Evolutionary conservation across 805 yeast genomes (phyloP), one percentile per base, ranked within the genome.

Genomic region (Lipomyces sp.): DNA sequence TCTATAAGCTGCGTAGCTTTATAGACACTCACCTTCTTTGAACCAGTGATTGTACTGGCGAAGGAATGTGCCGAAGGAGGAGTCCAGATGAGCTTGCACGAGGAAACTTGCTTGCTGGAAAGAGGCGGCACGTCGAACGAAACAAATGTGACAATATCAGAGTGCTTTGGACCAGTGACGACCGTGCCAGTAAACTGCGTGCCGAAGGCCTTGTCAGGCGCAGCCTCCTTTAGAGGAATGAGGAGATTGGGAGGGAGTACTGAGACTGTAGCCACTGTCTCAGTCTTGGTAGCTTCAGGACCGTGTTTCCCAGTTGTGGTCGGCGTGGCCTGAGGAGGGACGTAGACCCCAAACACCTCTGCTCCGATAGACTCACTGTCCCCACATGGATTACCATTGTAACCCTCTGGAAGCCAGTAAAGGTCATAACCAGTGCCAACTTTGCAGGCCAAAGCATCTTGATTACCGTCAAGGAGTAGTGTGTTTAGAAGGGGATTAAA

Each of bases 41-140:
- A n/a, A 56, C 70, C 70, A 13, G 63, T 42, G 61, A 66, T 48
- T 30, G 64, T 60, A 13, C 64, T 56, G 15, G 70, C 65, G 65
- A 66, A 64, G 18, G 70, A 66, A 18, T n/a, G 29, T 7, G 24
- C 53, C 6, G 70, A 60, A 33, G 70, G 69, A 34, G 69, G 65
- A 10, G 67, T 66, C 69, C 70, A 66, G 63, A 55, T 18, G n/a
- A 66, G 56, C 57, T 64, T 59, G 70, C 70, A 66, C 7, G 64
- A 57, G 37, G 54, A 45, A 34, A 61, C 70, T 8, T 58, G 32
- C 11, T 50, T 18, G 48, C 29, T 30, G 13, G 64, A 2, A 30
- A 60, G 56, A 11, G 29, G 57, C 32, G 70, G 70, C 30, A 66
- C 58, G 33, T 66, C 70, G 57, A 64, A 66, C 15, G 70, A 66